These are phyloP conservation scores for Podospora anserina DNA, from an alignment of 495 filamentous ascomycete genomes.

Conservation along the genomic window DNA sequence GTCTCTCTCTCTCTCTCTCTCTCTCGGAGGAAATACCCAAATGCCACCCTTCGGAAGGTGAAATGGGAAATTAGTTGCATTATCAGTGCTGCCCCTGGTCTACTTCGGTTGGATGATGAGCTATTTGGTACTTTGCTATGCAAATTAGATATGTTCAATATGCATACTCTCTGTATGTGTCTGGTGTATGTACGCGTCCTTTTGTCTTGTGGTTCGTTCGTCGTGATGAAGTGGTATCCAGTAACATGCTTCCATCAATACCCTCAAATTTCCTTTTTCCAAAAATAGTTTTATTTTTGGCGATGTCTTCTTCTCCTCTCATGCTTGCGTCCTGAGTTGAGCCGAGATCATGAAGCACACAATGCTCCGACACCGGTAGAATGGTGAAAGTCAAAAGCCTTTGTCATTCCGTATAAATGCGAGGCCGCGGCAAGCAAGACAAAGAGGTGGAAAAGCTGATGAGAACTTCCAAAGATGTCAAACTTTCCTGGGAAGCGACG, in stretches of 20 bases:
- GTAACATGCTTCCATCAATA: background rate
- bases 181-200: background rate
- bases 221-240: background rate
- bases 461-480: constrained; percentile 74
- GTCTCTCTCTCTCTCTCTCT: background rate
- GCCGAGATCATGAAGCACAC: constrained; percentile 24
- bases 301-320: background rate
- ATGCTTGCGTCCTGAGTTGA: background rate
- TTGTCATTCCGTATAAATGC: constrained; percentile 61
- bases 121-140: background rate
- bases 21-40: background rate
- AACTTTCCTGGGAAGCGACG: constrained; percentile 59
- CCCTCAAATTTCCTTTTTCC: background rate
- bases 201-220: background rate
- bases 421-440: constrained; percentile 63
- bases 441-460: constrained; percentile 76
- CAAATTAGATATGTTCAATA: background rate
- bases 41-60: background rate
- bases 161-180: background rate
- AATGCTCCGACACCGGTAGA: constrained; percentile 33
- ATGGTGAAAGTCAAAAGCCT: constrained; percentile 50
- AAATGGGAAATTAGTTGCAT: background rate
- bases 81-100: background rate
- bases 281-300: background rate
- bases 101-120: background rate